Conservation (phyloP, 768 basidiomycete species). For the Glaciozyma martinii region DNA sequence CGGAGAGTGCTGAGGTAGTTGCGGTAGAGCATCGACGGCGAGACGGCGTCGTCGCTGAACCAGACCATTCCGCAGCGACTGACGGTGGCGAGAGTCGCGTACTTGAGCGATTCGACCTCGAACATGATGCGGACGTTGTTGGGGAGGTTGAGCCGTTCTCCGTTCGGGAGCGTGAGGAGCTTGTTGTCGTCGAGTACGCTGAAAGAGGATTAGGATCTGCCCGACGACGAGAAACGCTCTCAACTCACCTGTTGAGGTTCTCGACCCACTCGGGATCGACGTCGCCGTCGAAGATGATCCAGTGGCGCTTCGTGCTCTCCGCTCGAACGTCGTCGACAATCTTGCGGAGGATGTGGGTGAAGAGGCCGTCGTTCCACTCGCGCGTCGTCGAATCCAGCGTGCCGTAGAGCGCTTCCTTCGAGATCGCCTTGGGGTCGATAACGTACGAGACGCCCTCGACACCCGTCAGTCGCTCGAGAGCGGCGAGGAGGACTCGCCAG, state of each 20-base stretch:
- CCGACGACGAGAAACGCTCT: too few relatives aligned
- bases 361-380: conserved; percentile 98
- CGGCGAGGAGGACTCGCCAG: conserved; percentile 86
- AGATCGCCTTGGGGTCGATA: conserved; percentile 98
- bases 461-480: conserved; percentile 83
- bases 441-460: conserved; percentile 88
- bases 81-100: conserved; percentile 95
- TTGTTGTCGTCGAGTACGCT: conserved; percentile 99
- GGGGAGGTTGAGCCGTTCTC: conserved; percentile 92
- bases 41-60: conserved; percentile 96
- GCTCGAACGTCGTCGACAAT: conserved; percentile 98
- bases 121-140: conserved; percentile 99
- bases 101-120: conserved; percentile 94
- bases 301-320: conserved; percentile 90
- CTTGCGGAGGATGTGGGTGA: conserved; percentile 93
- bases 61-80: conserved; percentile 99
- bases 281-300: conserved; percentile 99
- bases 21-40: conserved; percentile 80
- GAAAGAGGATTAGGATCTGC: conserved; percentile 13
- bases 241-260: conserved; percentile 84
- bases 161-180: conserved; percentile 88
- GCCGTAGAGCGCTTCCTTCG: conserved; percentile 95
- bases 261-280: conserved; percentile 99
- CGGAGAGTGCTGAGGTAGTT: conserved; percentile 75
- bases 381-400: conserved; percentile 93